Evolutionary conservation across 495 filamentous ascomycete genomes (phyloP), one percentile per base, ranked within the genome.

Genomic region (Tetracladium marchalianum): DNA sequence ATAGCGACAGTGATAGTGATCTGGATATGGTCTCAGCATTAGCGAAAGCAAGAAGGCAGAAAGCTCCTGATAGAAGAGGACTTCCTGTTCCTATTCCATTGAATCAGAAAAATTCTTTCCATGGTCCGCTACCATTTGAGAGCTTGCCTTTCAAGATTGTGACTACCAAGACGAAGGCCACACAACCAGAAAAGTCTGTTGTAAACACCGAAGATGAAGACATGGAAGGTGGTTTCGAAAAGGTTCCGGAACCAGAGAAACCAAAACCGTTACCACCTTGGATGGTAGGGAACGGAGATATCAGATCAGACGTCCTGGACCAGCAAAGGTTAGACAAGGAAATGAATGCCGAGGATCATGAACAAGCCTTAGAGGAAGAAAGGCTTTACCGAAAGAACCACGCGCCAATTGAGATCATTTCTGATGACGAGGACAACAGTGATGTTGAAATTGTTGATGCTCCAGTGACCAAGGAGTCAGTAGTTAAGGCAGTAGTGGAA

Each of bases 111-210:
- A 71, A 71, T 54, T 66, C 69, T 6, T 87, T 93, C 58, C 75
- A 75, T 55, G 90, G 90, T 0, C 87, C 90, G 1, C 65, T 97
- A 12, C 90, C 90, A 0, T 97, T 97, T 54, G 87, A 95, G 59
- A 85, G 82, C 38, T 68, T 98, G 1, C 76, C 86, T 56, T 76
- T 90, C 51, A 73, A 71, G 47, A 68, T 74, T 59, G 73, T 69
- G 15, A 68, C 82, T 12, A 72, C 78, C 42, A 65, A 64, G 16
- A 71, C 64, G 54, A 80, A 73, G 56, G 70, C 65, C 54, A 47
- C 64, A 35, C 47, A 64, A 47, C 32, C 53, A 37, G 36, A 57
- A 41, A 49, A 57, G 39, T 34, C 41, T 19, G 47, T 54, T 41
- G 55, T 54, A 31, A 38, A 64, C 35, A 39, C 50, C 45, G 39